phyloP scores from a whole-genome alignment of 805 yeast genomes.

The Saccharomycopsis vini region DNA sequence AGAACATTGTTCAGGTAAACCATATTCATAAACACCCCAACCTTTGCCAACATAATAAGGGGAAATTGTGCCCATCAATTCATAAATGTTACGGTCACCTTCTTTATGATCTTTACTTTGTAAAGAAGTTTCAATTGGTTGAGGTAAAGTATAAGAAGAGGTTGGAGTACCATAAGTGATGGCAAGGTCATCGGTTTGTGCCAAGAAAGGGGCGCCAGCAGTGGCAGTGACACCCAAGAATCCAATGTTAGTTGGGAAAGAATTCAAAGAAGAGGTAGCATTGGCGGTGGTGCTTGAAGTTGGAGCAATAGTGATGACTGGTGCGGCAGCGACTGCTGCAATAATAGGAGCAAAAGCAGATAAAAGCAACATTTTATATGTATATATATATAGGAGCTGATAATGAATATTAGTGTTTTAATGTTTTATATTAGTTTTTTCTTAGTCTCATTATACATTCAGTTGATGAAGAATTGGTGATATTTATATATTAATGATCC shows the following conservation, averaged over 20 bases:
- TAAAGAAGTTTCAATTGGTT: constrained; percentile 20
- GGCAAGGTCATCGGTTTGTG: constrained; percentile 15
- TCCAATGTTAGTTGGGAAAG: constrained; percentile 16
- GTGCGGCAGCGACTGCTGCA: no score
- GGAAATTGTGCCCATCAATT: constrained; percentile 18
- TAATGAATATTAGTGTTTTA: no score
- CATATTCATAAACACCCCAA: constrained; percentile 20
- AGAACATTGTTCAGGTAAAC: constrained; percentile 32
- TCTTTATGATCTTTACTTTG: constrained; percentile 15
- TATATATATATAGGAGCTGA: no score
- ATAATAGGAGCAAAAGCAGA: no score
- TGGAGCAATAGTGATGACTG: no score
- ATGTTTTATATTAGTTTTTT: no score
- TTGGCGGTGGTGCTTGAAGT: no score
- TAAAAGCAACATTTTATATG: no score
- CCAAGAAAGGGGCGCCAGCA: constrained; percentile 17
- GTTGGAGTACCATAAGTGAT: constrained; percentile 15
- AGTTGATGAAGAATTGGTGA: no score
- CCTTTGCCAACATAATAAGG: constrained; percentile 20
- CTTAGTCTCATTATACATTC: no score
- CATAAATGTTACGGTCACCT: constrained; percentile 16
- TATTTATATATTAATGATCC: no score
- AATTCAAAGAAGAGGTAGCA: neutral
- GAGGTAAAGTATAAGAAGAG: constrained; percentile 16
- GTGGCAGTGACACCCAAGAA: constrained; percentile 16